Base-by-base conservation (phyloP, 805 yeast genomes). In the Pichia eremophila region DNA sequence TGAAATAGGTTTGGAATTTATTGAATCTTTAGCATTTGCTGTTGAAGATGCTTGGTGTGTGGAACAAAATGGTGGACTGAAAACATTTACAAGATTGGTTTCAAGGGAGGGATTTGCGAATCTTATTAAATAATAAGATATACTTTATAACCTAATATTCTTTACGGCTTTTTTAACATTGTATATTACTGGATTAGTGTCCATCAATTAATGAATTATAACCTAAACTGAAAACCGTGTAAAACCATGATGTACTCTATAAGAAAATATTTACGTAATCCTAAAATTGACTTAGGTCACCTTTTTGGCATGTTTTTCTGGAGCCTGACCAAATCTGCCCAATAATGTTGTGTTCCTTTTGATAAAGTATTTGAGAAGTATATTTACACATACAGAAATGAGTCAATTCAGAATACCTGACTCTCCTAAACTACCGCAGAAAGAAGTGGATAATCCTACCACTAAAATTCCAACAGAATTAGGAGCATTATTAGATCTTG, bases 1-100 rank as follows among this genome's bases (percentile, higher is more conserved):
- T 3, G 48, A 48, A 3, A 25, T 51, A 9, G 46, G 51, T 9
- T 43, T 49, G 19, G 51, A 48, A 11, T 51, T 56, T 38, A 46
- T 54, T 40, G 49, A 47, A 32, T 39, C 35, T 3, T 37, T 63
- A 31, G 57, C 58, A 18, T 50, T 44, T 12, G 46, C 51, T 8
- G 40, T 63, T 22, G 66, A 63, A 45, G 62, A 61, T 39, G 40
- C 57, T 43, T 63, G 67, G 67, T 55, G 58, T 40, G 40, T 46
- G 27, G 63, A 59, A 43, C 58, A 57, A 40, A 43, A 47, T 17
- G 44, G 43, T 15, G 58, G 49, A n/a, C 27, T 34, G 15, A 31
- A 42, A 11, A 45, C 54, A 18, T 57, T 59, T 19, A 55, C 54
- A 39, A 45, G 45, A n/a, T 45, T 57, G 18, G n/a, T 54, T n/a